A percentile compares a stretch with the other conserved stretches of the same genome.
phyloP scores from a whole-genome alignment of 768 basidiomycete species.

The Amanita rimosa region DNA sequence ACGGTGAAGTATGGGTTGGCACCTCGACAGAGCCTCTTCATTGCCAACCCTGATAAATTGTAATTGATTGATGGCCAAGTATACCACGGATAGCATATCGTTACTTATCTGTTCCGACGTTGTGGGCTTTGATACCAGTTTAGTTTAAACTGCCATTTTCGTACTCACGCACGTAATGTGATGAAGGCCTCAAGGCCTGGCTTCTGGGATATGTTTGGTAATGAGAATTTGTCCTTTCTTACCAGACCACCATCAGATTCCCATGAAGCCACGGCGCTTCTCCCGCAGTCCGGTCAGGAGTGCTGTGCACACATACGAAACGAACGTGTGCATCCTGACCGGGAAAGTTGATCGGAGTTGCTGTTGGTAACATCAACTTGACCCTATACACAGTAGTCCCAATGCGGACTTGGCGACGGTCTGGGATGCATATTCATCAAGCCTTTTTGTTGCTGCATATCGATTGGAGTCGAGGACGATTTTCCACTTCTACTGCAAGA shows the following conservation, averaged over 20 bases:
- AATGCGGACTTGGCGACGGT: neutral
- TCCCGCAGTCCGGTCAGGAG: neutral
- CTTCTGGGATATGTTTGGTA: neutral
- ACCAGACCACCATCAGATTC: neutral
- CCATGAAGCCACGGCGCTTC: neutral
- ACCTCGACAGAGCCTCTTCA: conserved; percentile 50
- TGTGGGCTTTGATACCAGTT: neutral
- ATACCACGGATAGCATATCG: neutral
- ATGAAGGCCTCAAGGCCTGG: neutral
- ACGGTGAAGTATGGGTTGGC: conserved; percentile 55
- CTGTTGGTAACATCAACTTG: neutral
- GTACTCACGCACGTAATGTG: neutral
- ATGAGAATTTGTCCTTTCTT: neutral
- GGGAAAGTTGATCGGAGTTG: neutral
- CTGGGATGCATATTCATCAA: no score
- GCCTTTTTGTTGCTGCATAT: no score
- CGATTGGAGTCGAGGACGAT: no score
- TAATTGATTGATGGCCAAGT: conserved; percentile 7
- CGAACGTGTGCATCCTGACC: neutral
- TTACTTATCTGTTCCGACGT: neutral
- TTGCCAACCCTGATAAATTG: conserved; percentile 57
- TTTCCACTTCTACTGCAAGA: no score
- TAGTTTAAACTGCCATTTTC: neutral
- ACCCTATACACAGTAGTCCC: neutral
- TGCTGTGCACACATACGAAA: neutral